These are phyloP conservation scores for Saposhnikovia divaricata DNA, from an alignment of 129 eudicot genomes.

Conservation along the genomic window DNA sequence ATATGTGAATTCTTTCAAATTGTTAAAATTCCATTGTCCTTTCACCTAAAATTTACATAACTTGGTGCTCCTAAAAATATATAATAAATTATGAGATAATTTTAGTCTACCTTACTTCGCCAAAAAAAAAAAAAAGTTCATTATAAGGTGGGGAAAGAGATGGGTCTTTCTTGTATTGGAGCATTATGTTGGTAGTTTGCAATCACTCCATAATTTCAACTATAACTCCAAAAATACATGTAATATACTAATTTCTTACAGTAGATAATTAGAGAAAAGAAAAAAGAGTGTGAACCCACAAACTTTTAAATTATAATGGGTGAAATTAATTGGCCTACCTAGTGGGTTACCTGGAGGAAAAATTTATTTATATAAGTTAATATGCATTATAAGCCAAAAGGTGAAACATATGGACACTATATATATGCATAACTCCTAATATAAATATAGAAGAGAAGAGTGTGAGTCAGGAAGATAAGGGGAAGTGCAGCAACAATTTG, in stretches of 20 bases:
- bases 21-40: neutral
- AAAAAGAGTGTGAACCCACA: conserved; percentile 4
- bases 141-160: neutral
- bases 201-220: neutral
- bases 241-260: neutral
- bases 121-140: too few species aligned
- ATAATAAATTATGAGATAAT: too few species aligned
- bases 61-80: neutral
- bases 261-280: neutral
- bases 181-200: neutral
- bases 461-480: neutral
- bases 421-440: neutral
- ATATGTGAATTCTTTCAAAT: neutral
- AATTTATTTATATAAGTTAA: conserved; percentile 2
- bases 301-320: neutral
- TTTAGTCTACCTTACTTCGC: too few species aligned
- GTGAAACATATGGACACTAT: neutral
- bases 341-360: conserved; percentile 6
- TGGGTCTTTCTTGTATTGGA: neutral
- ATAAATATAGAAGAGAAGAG: neutral
- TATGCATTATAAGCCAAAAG: conserved; percentile 5
- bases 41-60: neutral
- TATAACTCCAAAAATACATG: neutral
- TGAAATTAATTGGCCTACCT: neutral
- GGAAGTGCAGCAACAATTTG: conserved; percentile 2